Evolutionary conservation across 2,329 filamentous ascomycete species (phyloP), one percentile per base, ranked within the genome.

Genomic region (Macrophomina phaseolina): DNA sequence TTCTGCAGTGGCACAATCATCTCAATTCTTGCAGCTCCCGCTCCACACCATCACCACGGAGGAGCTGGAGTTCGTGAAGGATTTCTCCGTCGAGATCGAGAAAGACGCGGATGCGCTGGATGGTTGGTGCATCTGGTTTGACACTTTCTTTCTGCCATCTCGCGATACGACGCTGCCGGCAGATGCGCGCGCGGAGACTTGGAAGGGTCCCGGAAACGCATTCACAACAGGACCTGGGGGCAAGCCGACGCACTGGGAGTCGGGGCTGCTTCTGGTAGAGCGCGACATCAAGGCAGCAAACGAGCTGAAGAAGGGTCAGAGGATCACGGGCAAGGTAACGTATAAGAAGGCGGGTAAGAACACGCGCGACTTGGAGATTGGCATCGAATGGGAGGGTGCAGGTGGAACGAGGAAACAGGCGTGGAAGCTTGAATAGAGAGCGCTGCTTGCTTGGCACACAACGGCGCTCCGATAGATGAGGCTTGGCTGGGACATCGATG

Each of bases 81-180:
- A 85, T 3, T 96, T 93, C 82, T 76, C 85, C 65, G 85, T 89
- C 9, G 85, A 82, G 16, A 75, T 95, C 5, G 84, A 82, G 1
- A 80, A 85, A 52, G 86, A 90, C 68, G 82, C 90, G 65, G 88
- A 91, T 68, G 81, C 84, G 1, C 81, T 97, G n/a, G 93, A 97
- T 75, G 94, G 92, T 4, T 97, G 93, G 78, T 84, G 93, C 14
- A 86, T 97, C 71, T 97, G 94, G 92, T 97, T 97, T 76, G 94
- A 98, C 77, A 94, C 91, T 30, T 95, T 95, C 83, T 97, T 97
- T 80, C 87, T 91, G 70, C 87, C 89, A 9, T 85, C 86, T 0
- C 81, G 85, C 42, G 80, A 84, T 42, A 77, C 81, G 60, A 72
- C 74, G 34, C 75, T 86, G 55, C 82, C 82, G 8, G 79, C 81